phyloP scores from a whole-genome alignment of 2,329 filamentous ascomycete genomes.

The Trichoderma sp. region DNA sequence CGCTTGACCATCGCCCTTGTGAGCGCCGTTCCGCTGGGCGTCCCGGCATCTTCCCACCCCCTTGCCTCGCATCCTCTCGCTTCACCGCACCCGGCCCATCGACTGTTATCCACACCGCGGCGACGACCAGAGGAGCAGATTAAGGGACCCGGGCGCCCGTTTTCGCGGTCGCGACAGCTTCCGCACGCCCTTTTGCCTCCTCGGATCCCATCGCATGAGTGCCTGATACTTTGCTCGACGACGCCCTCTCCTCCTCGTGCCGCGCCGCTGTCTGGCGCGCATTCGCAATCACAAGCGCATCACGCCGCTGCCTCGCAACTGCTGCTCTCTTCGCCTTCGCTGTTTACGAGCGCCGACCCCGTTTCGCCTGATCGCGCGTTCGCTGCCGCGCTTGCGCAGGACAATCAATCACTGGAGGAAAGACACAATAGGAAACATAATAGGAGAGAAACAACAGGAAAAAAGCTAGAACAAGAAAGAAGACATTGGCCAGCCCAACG shows the following conservation, averaged over 20 bases:
- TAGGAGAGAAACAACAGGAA: background rate
- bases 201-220: slow-evolving; percentile 6
- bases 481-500: slow-evolving; percentile 1
- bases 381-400: slow-evolving; percentile 9
- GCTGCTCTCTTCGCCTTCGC: slow-evolving; percentile 1
- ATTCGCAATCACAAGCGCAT: slow-evolving; percentile 21
- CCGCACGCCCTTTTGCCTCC: slow-evolving; percentile 1
- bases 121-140: background rate
- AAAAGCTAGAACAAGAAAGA: background rate
- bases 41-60: slow-evolving; percentile 1
- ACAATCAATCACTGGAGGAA: background rate
- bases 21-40: background rate
- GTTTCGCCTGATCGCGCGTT: slow-evolving; percentile 8
- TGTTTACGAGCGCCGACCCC: background rate
- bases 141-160: slow-evolving; percentile 12
- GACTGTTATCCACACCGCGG: slow-evolving; percentile 18
- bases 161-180: slow-evolving; percentile 26
- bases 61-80: slow-evolving; percentile 20
- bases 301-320: background rate
- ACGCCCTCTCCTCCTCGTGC: background rate
- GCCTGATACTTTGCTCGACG: slow-evolving; percentile 10
- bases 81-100: slow-evolving; percentile 25
- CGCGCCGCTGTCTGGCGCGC: slow-evolving; percentile 22
- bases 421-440: background rate
- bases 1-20: slow-evolving; percentile 12